A percentile compares a stretch with the other conserved stretches of the same genome.
Evolutionary conservation across 2,329 filamentous ascomycete species (phyloP).

Genomic region (Dothidotthia symphoricarpi): DNA sequence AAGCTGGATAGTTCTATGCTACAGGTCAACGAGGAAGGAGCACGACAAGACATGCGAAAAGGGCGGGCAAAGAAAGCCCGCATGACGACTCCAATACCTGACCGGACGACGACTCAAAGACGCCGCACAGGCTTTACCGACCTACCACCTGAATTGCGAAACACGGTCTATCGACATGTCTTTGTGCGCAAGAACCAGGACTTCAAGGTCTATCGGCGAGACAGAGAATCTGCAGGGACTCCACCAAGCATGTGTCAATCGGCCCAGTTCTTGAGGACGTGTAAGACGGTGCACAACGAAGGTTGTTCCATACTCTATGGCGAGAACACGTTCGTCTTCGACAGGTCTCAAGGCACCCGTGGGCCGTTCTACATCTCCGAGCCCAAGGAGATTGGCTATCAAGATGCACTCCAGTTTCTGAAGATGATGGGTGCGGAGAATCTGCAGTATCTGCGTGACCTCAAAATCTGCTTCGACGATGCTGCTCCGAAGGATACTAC

Average conservation of each 20-base stretch:
- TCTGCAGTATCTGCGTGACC: constrained; percentile 46
- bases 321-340: constrained; percentile 51
- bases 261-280: constrained; percentile 48
- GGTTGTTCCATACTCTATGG: constrained; percentile 51
- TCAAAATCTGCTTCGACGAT: constrained; percentile 49
- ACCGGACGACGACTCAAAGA: neutral
- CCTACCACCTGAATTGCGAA: constrained; percentile 47
- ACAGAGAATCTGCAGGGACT: neutral
- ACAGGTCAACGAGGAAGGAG: constrained; percentile 9
- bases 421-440: constrained; percentile 51
- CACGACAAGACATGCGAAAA: constrained; percentile 18
- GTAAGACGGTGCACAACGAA: constrained; percentile 47
- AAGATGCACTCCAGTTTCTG: constrained; percentile 47
- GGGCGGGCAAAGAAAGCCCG: constrained; percentile 10
- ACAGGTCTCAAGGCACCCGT: constrained; percentile 39
- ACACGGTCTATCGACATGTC: constrained; percentile 47
- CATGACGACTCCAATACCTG: neutral
- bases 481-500: constrained; percentile 45
- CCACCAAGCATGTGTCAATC: constrained; percentile 41
- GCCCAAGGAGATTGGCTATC: constrained; percentile 51
- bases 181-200: constrained; percentile 39
- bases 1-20: constrained; percentile 39
- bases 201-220: constrained; percentile 36
- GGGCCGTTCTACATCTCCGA: constrained; percentile 43
- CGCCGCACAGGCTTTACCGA: constrained; percentile 24